A percentile compares a stretch with the other conserved stretches of the same genome.
Conservation (phyloP, 1,139 yeast genomes). For the Pichia sp. region DNA sequence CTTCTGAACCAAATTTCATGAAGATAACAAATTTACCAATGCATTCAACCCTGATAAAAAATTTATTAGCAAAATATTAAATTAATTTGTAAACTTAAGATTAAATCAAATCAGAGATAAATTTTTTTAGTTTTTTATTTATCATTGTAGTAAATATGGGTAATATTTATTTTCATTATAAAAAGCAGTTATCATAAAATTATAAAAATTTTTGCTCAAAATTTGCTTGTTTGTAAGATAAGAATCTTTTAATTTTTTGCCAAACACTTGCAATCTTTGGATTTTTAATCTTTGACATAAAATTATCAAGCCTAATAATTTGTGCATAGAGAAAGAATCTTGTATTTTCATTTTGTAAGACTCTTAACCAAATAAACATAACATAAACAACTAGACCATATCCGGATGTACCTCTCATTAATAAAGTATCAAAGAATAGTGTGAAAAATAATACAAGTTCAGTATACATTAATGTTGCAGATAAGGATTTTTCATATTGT, state of each 20-base stretch:
- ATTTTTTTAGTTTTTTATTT: no score
- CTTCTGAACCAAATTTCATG: conserved; percentile 68
- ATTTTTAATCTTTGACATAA: conserved; percentile 38
- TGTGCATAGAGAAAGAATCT: conserved; percentile 38
- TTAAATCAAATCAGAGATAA: no score
- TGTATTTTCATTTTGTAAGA: conserved; percentile 48
- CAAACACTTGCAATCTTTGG: conserved; percentile 41
- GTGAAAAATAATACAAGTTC: conserved; percentile 53
- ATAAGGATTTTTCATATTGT: conserved; percentile 36
- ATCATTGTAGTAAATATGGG: no score
- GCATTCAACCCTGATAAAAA: conserved; percentile 12
- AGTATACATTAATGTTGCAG: conserved; percentile 51
- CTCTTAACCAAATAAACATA: conserved; percentile 64
- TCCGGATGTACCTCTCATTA: conserved; percentile 64
- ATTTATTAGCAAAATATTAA: no score
- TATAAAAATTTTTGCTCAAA: conserved; percentile 24
- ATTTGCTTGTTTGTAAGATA: conserved; percentile 33
- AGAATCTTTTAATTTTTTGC: conserved; percentile 36
- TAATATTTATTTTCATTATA: no score
- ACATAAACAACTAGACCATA: conserved; percentile 55
- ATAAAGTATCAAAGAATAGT: conserved; percentile 50
- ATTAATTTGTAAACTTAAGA: no score
- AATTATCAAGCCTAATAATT: conserved; percentile 40
- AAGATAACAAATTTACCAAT: conserved; percentile 57
- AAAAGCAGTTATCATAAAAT: neutral